Evolutionary conservation across 2,329 filamentous ascomycete species (phyloP).

Genomic region (Emergomyces pasteurianus): DNA sequence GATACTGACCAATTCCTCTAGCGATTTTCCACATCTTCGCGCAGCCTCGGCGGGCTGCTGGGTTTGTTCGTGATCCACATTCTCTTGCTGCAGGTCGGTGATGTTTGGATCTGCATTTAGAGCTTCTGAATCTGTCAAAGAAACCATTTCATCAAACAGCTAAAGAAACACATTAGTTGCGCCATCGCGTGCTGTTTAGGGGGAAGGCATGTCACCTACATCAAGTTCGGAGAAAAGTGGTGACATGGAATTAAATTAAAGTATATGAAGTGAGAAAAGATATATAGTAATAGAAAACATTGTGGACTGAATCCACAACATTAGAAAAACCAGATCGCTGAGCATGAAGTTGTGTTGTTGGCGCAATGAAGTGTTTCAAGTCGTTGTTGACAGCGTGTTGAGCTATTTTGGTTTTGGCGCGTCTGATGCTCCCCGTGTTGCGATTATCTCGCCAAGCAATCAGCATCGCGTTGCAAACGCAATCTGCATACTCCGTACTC

Average conservation of each 20-base stretch:
- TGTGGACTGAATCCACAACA: neutral
- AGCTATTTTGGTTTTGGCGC: too few species aligned
- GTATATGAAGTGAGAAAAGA: neutral
- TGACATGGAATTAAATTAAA: neutral
- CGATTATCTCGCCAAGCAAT: too few species aligned
- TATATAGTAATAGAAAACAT: neutral
- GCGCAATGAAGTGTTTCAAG: neutral
- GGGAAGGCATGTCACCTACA: neutral
- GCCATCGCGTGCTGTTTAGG: neutral
- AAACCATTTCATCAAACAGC: neutral
- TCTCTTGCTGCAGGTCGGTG: neutral
- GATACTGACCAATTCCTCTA: constrained; percentile 1
- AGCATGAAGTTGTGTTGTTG: neutral
- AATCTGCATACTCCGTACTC: too few species aligned
- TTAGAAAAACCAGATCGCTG: neutral
- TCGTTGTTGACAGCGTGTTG: neutral
- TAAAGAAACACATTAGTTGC: neutral
- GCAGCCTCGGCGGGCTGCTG: neutral
- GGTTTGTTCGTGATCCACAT: neutral
- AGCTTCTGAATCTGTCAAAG: neutral
- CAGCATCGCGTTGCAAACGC: too few species aligned
- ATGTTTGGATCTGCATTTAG: neutral
- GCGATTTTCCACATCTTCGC: neutral
- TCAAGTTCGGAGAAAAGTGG: neutral
- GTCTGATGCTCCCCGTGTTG: too few species aligned